Evolutionary conservation across 768 basidiomycete genomes (phyloP), one percentile per base, ranked within the genome.

Genomic region (Phylloporus scabripes): DNA sequence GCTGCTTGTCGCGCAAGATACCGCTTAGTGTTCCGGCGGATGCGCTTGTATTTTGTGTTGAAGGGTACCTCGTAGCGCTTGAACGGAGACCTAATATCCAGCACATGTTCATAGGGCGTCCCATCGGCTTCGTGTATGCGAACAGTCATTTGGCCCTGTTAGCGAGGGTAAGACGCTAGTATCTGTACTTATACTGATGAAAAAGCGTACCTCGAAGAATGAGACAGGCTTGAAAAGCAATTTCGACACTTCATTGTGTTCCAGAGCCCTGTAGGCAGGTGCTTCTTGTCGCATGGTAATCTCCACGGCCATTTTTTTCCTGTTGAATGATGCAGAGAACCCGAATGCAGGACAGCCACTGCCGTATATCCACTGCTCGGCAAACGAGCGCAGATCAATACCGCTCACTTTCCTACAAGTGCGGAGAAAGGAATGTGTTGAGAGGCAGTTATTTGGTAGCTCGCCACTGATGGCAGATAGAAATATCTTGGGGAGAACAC

Each of bases 311-410:
- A 98, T 96, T 70, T 93, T 92, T 77, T 97, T 98, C 61, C 93
- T 77, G 65, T 97, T 95, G 70, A 98, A 98, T 31, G 83, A 83
- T 1, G 95, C 92, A 11, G 83, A 81, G 64, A 99, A 88, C 0
- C 79, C 81, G 64, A 99, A 93, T 2, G 84, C 78, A 0, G 96
- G 96, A 64, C 93, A 96, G 18, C 96, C 96, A 64, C 89, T 92
- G 11, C 94, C 94, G 61, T 93, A 96, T 53, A 99, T 92, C 96
- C 96, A 99, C 66, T 98, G 95, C 61, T 98, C 93, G n/a, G 92
- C 90, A 62, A 99, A 99, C 24, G 81, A 79, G 47, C 87, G 78
- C 20, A 87, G 78, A 62, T 98, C 95, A 15, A 91, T 86, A 9
- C 93, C 91, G 61, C 89, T 90, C 53, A 94, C 87, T 68, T 94